These are phyloP conservation scores for Endoconidiophora laricicola DNA, from an alignment of 2,329 filamentous ascomycete genomes.

Conservation along the genomic window DNA sequence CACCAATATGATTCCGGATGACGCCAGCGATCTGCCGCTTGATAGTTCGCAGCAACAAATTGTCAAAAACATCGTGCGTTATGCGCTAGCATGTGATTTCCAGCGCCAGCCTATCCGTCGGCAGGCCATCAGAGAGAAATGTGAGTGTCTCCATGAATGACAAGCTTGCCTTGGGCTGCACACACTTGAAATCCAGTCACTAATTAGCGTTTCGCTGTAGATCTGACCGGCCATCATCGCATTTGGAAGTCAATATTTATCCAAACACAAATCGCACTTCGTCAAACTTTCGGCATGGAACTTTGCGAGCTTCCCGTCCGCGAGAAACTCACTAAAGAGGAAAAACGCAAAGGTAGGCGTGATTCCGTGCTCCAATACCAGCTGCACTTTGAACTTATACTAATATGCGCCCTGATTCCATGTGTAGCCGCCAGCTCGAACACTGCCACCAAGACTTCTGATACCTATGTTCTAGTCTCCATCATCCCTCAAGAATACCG, in stretches of 20 bases:
- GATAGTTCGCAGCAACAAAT: conserved; percentile 33
- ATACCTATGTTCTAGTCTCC: conserved; percentile 62
- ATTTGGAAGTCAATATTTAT: conserved; percentile 65
- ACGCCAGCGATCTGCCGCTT: conserved; percentile 20
- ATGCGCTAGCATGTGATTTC: conserved; percentile 49
- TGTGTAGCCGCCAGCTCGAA: conserved; percentile 27
- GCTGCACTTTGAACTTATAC: neutral
- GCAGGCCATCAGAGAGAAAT: conserved; percentile 47
- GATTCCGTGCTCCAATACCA: neutral
- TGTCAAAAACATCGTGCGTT: conserved; percentile 51
- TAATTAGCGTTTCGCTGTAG: conserved; percentile 23
- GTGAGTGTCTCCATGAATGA: conserved; percentile 20
- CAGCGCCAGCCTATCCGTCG: conserved; percentile 42
- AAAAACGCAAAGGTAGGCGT: conserved; percentile 53
- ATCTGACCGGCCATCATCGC: conserved; percentile 53
- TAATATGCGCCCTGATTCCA: neutral
- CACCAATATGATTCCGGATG: conserved; percentile 22
- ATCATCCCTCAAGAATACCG: conserved; percentile 54
- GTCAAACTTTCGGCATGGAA: conserved; percentile 74
- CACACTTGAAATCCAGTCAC: neutral
- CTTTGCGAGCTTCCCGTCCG: conserved; percentile 65
- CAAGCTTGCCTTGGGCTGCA: neutral
- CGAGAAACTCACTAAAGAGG: conserved; percentile 67
- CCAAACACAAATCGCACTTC: conserved; percentile 55
- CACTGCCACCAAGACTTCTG: conserved; percentile 38